Evolutionary conservation across 2,329 filamentous ascomycete species (phyloP).

Genomic region (Esteya vermicola): DNA sequence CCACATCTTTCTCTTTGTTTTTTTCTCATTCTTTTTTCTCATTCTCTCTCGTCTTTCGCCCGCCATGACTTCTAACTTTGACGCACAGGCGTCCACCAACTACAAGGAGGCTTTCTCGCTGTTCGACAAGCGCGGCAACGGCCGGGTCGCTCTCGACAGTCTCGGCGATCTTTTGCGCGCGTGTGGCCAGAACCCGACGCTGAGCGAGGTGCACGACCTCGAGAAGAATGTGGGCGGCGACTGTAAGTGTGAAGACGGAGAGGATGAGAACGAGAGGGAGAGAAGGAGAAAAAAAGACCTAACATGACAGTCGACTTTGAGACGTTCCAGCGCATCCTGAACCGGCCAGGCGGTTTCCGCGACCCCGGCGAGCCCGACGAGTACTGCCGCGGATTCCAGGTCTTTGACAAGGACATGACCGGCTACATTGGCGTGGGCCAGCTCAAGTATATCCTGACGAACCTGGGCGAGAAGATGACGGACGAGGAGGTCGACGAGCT

Average conservation of each 20-base stretch:
- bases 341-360: constrained; percentile 94
- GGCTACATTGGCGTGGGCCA: constrained; percentile 97
- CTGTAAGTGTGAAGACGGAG: too few species aligned
- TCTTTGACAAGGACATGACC: constrained; percentile 98
- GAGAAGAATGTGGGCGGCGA: constrained; percentile 83
- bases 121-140: constrained; percentile 98
- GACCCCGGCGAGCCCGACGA: constrained; percentile 96
- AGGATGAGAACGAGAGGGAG: neutral
- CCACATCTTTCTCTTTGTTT: neutral
- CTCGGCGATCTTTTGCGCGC: constrained; percentile 90
- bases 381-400: constrained; percentile 97
- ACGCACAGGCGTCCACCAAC: constrained; percentile 68
- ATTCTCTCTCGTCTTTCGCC: neutral
- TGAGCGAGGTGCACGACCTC: constrained; percentile 82
- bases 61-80: constrained; percentile 37
- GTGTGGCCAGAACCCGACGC: constrained; percentile 94
- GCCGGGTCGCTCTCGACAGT: constrained; percentile 72
- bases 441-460: constrained; percentile 94
- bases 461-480: constrained; percentile 97
- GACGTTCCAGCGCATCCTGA: constrained; percentile 89
- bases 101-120: constrained; percentile 99
- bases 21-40: neutral
- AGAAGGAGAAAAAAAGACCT: neutral
- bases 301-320: constrained; percentile 82
- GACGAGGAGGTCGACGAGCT: constrained; percentile 98